Evolutionary conservation across 2,329 filamentous ascomycete genomes (phyloP).

Genomic region (Tolypocladium sp.): DNA sequence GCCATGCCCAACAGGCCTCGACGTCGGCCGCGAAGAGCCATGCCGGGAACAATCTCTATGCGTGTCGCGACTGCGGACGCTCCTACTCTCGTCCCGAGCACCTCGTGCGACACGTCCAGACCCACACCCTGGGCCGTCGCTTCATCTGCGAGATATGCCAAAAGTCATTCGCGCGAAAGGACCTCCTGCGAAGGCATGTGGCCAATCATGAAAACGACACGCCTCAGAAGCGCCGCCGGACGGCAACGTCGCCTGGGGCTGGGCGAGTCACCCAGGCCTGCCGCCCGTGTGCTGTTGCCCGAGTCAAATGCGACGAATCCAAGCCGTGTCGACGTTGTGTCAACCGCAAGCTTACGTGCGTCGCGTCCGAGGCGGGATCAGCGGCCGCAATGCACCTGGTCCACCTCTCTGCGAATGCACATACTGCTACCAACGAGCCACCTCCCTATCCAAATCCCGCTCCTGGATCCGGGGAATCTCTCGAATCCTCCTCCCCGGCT

Average conservation of each 20-base stretch:
- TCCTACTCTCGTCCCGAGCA: slow-evolving; percentile 45
- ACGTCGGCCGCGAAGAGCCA: slow-evolving; percentile 9
- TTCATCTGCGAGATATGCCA: slow-evolving; percentile 41
- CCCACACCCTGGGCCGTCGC: slow-evolving; percentile 39
- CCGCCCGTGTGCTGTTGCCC: slow-evolving; percentile 38
- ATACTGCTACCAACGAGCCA: slow-evolving; percentile 9
- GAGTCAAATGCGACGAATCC: slow-evolving; percentile 45
- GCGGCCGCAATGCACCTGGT: slow-evolving; percentile 33
- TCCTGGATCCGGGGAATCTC: not conserved
- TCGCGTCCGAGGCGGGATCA: slow-evolving; percentile 25
- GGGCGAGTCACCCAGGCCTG: slow-evolving; percentile 45
- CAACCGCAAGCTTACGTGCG: slow-evolving; percentile 36
- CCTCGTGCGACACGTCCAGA: slow-evolving; percentile 41
- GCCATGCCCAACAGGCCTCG: not conserved
- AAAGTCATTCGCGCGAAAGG: slow-evolving; percentile 44
- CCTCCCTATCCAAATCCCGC: not conserved
- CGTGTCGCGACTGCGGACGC: slow-evolving; percentile 41
- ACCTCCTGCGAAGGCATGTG: slow-evolving; percentile 43
- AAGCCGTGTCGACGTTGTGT: slow-evolving; percentile 45
- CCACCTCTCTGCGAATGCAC: slow-evolving; percentile 29
- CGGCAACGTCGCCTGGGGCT: slow-evolving; percentile 32
- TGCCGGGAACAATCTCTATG: slow-evolving; percentile 28
- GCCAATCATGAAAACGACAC: slow-evolving; percentile 41
- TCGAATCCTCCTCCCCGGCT: slow-evolving; percentile 10
- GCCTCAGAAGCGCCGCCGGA: slow-evolving; percentile 36